These are phyloP conservation scores for Umbelopsis sp. DNA, from an alignment of 192 early-diverging fungal genomes.

Conservation along the genomic window DNA sequence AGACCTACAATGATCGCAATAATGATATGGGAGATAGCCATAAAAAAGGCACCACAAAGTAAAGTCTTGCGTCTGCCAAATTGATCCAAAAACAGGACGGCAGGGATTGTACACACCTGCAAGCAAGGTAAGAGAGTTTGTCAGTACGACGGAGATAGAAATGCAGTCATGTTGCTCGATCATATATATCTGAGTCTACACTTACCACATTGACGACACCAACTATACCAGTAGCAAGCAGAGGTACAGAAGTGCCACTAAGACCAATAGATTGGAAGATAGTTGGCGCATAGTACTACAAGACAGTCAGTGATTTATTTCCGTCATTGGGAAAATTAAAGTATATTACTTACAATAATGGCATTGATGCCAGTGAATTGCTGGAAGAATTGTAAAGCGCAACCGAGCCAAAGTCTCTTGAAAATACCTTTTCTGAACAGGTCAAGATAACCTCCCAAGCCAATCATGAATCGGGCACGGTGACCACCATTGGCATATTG, in stretches of 20 bases:
- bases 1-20: slow-evolving; percentile 46
- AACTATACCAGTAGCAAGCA: slow-evolving; percentile 31
- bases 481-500: slow-evolving; percentile 19
- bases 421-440: slow-evolving; percentile 53
- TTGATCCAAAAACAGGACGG: slow-evolving; percentile 27
- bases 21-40: slow-evolving; percentile 25
- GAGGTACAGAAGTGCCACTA: not conserved
- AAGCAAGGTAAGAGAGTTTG: too few relatives aligned
- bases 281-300: slow-evolving; percentile 25
- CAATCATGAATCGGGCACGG: slow-evolving; percentile 23
- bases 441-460: slow-evolving; percentile 42
- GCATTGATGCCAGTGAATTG: slow-evolving; percentile 34
- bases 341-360: slow-evolving; percentile 5
- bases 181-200: too few relatives aligned
- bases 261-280: slow-evolving; percentile 28
- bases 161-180: too few relatives aligned
- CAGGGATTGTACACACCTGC: slow-evolving; percentile 10
- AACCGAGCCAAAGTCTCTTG: slow-evolving; percentile 16
- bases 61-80: slow-evolving; percentile 23
- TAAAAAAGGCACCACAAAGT: slow-evolving; percentile 20
- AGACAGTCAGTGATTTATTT: not conserved
- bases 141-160: too few relatives aligned
- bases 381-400: slow-evolving; percentile 20
- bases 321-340: not conserved
- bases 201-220: slow-evolving; percentile 28